Percentiles rank a stretch among this genome's conserved stretches.
These are phyloP conservation scores for Fraxinus pennsylvanica DNA, from an alignment of 257 asterid species.

Conservation along the genomic window DNA sequence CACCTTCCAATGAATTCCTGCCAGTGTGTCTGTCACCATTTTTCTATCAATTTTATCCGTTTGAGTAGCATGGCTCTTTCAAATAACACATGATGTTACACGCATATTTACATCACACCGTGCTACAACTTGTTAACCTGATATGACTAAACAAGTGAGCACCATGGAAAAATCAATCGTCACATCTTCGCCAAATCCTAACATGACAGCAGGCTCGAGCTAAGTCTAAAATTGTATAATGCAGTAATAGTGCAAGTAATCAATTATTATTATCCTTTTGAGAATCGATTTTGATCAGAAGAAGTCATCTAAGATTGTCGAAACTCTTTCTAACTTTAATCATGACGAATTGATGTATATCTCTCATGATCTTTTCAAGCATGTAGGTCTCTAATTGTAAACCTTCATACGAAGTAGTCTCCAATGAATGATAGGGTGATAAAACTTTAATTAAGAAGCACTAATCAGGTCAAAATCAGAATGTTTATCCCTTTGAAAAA, in stretches of 20 bases:
- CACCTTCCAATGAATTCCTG: too few relatives aligned
- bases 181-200: neutral
- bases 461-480: neutral
- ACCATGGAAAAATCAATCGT: neutral
- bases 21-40: too few relatives aligned
- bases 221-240: neutral
- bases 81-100: neutral
- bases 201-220: neutral
- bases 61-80: neutral
- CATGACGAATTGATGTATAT: too few relatives aligned
- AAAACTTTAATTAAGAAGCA: neutral
- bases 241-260: neutral
- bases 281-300: too few relatives aligned
- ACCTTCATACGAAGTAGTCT: neutral
- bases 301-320: too few relatives aligned
- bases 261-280: too few relatives aligned
- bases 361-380: too few relatives aligned
- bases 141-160: neutral
- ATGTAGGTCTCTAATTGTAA: too few relatives aligned
- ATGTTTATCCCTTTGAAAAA: slow-evolving; percentile 3
- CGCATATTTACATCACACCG: neutral
- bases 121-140: neutral
- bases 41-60: too few relatives aligned
- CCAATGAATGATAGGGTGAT: neutral
- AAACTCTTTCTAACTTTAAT: too few relatives aligned